Conservation (phyloP, 2,329 filamentous ascomycete species). For the Ceratocystis alfenasii region DNA sequence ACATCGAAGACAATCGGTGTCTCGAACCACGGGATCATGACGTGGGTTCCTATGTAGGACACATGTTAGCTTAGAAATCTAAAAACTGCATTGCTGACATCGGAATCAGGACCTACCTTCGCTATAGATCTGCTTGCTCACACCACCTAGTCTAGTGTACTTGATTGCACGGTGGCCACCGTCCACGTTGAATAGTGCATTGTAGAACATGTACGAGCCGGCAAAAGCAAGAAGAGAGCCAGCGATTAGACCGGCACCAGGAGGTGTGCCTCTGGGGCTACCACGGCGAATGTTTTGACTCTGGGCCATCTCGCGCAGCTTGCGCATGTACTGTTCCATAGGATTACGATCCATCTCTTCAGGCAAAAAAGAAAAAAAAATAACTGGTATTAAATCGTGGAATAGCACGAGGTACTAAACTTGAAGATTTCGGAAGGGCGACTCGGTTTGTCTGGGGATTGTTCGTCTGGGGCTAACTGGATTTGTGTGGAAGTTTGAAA, state of each 20-base stretch:
- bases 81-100: neutral
- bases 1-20: constrained; percentile 95
- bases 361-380: neutral
- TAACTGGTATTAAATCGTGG: neutral
- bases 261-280: constrained; percentile 32
- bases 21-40: constrained; percentile 93
- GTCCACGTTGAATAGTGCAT: constrained; percentile 71
- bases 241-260: constrained; percentile 32
- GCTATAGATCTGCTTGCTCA: constrained; percentile 87
- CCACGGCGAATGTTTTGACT: constrained; percentile 32
- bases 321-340: constrained; percentile 41
- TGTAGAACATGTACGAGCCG: constrained; percentile 42
- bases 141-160: constrained; percentile 83
- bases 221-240: constrained; percentile 35
- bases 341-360: constrained; percentile 28
- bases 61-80: constrained; percentile 21
- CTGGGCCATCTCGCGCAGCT: constrained; percentile 39
- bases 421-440: constrained; percentile 2
- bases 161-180: constrained; percentile 99
- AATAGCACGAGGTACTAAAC: neutral
- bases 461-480: neutral
- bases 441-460: neutral
- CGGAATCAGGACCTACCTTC: constrained; percentile 53
- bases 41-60: constrained; percentile 61
- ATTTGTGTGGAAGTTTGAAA: no score